These are phyloP conservation scores for Leccinum boreale DNA, from an alignment of 768 basidiomycete genomes.

Conservation along the genomic window DNA sequence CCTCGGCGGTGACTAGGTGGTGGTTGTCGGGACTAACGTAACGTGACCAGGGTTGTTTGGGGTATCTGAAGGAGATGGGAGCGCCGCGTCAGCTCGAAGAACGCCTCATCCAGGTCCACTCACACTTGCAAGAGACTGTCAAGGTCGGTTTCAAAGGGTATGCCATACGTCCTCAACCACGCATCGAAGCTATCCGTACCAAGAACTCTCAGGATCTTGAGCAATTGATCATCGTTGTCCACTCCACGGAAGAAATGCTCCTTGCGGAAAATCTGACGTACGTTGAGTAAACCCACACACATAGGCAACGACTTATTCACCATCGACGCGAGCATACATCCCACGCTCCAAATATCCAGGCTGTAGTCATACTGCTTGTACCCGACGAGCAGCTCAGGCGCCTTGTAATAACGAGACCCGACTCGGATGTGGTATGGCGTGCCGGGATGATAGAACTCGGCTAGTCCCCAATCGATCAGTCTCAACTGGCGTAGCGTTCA, in stretches of 20 bases:
- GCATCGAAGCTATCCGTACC: conserved; percentile 64
- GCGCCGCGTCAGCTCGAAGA: background rate
- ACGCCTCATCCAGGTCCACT: conserved; percentile 9
- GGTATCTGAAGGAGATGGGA: conserved; percentile 39
- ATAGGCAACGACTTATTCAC: conserved; percentile 31
- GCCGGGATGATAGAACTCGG: conserved; percentile 71
- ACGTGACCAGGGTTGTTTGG: conserved; percentile 61
- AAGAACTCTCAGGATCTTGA: conserved; percentile 65
- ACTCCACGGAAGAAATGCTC: conserved; percentile 76
- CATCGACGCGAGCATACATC: conserved; percentile 75
- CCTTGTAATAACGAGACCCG: conserved; percentile 71
- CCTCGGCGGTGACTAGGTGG: conserved; percentile 55
- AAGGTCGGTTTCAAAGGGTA: conserved; percentile 62
- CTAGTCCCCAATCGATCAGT: conserved; percentile 75
- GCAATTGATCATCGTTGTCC: conserved; percentile 71
- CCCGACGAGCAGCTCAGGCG: conserved; percentile 67
- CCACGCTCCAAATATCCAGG: conserved; percentile 70
- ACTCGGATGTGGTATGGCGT: conserved; percentile 73
- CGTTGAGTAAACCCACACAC: too few species aligned
- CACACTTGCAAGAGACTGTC: conserved; percentile 53
- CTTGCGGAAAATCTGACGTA: conserved; percentile 58
- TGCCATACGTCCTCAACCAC: conserved; percentile 58
- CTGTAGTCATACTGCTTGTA: conserved; percentile 72
- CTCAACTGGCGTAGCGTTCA: conserved; percentile 35
- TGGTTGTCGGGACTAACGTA: conserved; percentile 61